Conservation (phyloP, 2,329 filamentous ascomycete species). For the Alternaria angustiovoidea region DNA sequence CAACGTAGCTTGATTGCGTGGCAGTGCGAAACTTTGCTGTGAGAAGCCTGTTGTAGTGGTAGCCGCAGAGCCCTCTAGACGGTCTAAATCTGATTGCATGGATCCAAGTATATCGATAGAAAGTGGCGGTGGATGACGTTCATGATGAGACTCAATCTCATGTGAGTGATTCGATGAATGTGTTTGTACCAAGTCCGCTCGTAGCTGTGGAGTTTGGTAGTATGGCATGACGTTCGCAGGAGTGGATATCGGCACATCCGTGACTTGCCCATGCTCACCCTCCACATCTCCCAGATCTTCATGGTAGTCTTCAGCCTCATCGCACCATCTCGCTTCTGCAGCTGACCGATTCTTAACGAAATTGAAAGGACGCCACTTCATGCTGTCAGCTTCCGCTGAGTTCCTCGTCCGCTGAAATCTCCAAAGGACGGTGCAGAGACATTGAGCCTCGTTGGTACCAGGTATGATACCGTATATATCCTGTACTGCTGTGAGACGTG, state of each 20-base stretch:
- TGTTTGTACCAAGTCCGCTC: constrained; percentile 22
- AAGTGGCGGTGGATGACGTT: constrained; percentile 29
- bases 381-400: constrained; percentile 38
- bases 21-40: constrained; percentile 33
- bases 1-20: constrained; percentile 31
- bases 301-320: constrained; percentile 19
- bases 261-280: background rate
- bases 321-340: constrained; percentile 24
- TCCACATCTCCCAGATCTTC: constrained; percentile 16
- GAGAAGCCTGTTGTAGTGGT: constrained; percentile 38
- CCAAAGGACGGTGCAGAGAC: constrained; percentile 51
- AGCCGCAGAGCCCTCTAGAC: constrained; percentile 28
- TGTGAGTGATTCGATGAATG: constrained; percentile 22
- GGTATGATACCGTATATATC: constrained; percentile 51
- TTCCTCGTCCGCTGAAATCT: constrained; percentile 45
- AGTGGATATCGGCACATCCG: constrained; percentile 4
- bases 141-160: constrained; percentile 22
- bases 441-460: constrained; percentile 31
- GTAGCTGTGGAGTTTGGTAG: constrained; percentile 17
- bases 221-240: constrained; percentile 22
- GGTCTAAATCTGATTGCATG: constrained; percentile 35
- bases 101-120: constrained; percentile 36
- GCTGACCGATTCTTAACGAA: constrained; percentile 20
- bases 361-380: constrained; percentile 47
- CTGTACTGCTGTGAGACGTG: constrained; percentile 52